Evolutionary conservation across 805 yeast species (phyloP), one percentile per base, ranked within the genome.

Genomic region (Ogataea polymorpha): DNA sequence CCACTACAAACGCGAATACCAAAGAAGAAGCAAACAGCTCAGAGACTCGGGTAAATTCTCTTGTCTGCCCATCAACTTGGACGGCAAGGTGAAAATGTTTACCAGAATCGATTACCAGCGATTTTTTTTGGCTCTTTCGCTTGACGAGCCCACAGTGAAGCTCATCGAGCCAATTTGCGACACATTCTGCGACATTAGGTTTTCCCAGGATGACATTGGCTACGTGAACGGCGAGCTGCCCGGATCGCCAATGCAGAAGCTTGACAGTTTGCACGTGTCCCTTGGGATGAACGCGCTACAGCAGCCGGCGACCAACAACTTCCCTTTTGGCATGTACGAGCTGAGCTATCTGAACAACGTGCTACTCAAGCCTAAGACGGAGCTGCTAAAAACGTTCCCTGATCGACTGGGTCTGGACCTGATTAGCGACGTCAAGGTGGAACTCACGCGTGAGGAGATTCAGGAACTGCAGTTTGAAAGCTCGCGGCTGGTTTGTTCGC

Each of bases 301-400:
- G 12, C 16, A 11, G 14, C 18, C 21, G 10, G 20, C 23, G 8
- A 17, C 10, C 6, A 24, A n/a, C 16, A 37, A 31, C 34, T 37
- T 32, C n/a, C 39, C 38, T 1, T 58, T 55, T 31, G 61, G 59
- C 4, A 53, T 53, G 53, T 54, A 50, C 39, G 63, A 58, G 36
- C 41, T 53, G 8, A 42, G 42, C 25, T 58, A 53, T 34, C 20
- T 58, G 25, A 57, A 54, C 37, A 48, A 58, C 26, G 55, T 55
- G 21, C 34, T 56, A 6, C 35, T 56, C 26, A 49, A 37, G 32
- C 50, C 57, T 6, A 56, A 55, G 32, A 32, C 41, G 1, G 45
- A 49, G 25, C 44, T 56, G 8, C 9, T 54, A 2, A 43, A 42
- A 5, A 43, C 37, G 29, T 55, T 48, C 27, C 58, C 58, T 11